Evolutionary conservation across 306 rosid genomes (phyloP).

Genomic region (Acacia confusa): DNA sequence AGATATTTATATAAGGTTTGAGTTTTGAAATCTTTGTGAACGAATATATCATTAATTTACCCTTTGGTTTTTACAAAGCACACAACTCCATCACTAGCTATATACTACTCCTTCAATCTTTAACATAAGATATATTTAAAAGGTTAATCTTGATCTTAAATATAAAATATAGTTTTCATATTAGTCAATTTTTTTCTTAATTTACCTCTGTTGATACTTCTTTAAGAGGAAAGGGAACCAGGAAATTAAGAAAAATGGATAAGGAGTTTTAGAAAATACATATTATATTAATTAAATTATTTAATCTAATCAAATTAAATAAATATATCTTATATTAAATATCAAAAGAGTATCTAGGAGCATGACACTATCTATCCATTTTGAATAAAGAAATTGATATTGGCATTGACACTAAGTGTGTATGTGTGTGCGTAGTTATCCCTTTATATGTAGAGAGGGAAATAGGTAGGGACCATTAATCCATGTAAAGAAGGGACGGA

Average conservation of each 20-base stretch:
- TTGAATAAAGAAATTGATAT: background rate
- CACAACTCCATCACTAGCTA: slow-evolving; percentile 26
- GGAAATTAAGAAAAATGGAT: no score
- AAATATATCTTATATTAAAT: no score
- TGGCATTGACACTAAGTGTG: background rate
- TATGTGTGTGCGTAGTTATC: background rate
- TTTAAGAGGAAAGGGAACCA: no score
- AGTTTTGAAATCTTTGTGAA: slow-evolving; percentile 9
- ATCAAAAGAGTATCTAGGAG: no score
- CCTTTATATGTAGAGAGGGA: slow-evolving; percentile 10
- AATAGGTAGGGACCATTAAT: slow-evolving; percentile 45
- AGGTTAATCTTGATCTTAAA: no score
- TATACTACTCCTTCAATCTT: no score
- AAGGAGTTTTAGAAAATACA: no score
- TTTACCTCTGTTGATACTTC: no score
- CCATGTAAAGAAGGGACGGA: slow-evolving; percentile 4
- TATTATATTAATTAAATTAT: rapidly evolving
- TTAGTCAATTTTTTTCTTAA: no score
- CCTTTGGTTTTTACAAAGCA: slow-evolving; percentile 29
- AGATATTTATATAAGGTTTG: background rate
- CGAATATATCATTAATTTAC: slow-evolving; percentile 15
- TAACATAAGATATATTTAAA: no score
- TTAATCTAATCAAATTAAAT: no score
- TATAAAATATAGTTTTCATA: no score
- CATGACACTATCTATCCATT: background rate